A percentile compares a stretch with the other conserved stretches of the same genome.
Conservation (phyloP, 805 yeast genomes). For the Saccharomyces mikatae region DNA sequence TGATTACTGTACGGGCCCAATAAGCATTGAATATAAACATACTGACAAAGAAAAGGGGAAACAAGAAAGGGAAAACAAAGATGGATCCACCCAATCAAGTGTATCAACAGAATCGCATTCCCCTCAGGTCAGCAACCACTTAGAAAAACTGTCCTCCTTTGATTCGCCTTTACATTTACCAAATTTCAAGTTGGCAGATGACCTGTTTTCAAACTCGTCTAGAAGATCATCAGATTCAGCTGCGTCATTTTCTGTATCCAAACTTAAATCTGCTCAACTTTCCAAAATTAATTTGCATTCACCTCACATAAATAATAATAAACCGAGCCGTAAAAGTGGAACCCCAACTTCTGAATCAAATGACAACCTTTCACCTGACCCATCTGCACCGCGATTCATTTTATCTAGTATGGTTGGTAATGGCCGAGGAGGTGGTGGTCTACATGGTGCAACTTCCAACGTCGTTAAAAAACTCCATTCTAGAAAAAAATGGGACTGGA, state of each 20-base stretch:
- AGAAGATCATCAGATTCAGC: neutral
- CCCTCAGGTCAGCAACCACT: neutral
- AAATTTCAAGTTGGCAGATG: neutral
- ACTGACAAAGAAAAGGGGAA: neutral
- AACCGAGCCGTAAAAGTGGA: neutral
- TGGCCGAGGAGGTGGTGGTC: constrained; percentile 3
- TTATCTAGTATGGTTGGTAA: neutral
- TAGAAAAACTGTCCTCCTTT: neutral
- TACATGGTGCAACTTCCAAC: constrained; percentile 15
- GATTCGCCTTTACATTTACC: neutral
- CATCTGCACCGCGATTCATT: neutral
- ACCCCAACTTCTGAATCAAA: neutral
- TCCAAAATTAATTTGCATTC: neutral
- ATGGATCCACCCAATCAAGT: neutral
- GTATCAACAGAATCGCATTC: neutral
- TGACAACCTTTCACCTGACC: neutral
- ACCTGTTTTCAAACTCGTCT: neutral
- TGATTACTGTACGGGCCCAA: neutral
- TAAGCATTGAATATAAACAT: neutral
- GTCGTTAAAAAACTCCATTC: constrained; percentile 10
- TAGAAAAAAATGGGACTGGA: constrained; percentile 21
- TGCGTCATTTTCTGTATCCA: neutral
- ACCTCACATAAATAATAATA: neutral
- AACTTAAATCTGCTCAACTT: neutral
- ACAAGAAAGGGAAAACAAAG: neutral